A percentile compares a stretch with the other conserved stretches of the same genome.
These are phyloP conservation scores for Epichloe elymi DNA, from an alignment of 2,329 filamentous ascomycete species.

Conservation along the genomic window DNA sequence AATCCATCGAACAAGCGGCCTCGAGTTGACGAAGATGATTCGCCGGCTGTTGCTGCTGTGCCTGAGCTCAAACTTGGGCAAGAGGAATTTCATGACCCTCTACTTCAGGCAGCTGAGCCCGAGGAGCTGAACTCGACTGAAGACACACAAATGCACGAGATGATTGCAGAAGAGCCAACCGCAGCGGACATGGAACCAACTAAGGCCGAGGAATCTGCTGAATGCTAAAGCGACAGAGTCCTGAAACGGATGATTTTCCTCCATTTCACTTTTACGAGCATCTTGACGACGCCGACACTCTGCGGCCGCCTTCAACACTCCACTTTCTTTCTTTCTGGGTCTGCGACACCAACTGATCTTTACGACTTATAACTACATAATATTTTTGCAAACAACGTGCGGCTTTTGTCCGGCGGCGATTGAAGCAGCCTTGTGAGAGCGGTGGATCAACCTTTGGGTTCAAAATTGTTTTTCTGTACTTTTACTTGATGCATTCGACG, in stretches of 20 bases:
- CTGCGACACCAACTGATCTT: neutral
- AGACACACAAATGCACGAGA: neutral
- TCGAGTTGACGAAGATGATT: slow-evolving; percentile 4
- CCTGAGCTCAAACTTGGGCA: neutral
- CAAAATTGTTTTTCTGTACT: neutral
- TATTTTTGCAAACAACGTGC: neutral
- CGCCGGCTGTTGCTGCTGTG: neutral
- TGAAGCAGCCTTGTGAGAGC: neutral
- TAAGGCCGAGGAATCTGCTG: neutral
- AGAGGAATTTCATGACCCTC: slow-evolving; percentile 1
- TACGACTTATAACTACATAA: neutral
- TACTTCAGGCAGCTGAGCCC: neutral
- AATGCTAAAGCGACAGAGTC: neutral
- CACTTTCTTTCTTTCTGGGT: neutral
- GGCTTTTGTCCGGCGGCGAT: neutral
- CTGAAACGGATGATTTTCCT: neutral
- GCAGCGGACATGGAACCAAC: neutral
- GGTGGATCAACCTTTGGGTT: neutral
- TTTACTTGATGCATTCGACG: neutral
- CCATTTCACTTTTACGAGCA: neutral
- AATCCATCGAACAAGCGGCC: slow-evolving; percentile 9
- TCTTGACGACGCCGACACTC: neutral
- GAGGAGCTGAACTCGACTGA: neutral
- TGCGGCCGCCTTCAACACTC: neutral
- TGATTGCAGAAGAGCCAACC: neutral